Conservation (phyloP, 495 filamentous ascomycete species). For the Aspergillus affinis region DNA sequence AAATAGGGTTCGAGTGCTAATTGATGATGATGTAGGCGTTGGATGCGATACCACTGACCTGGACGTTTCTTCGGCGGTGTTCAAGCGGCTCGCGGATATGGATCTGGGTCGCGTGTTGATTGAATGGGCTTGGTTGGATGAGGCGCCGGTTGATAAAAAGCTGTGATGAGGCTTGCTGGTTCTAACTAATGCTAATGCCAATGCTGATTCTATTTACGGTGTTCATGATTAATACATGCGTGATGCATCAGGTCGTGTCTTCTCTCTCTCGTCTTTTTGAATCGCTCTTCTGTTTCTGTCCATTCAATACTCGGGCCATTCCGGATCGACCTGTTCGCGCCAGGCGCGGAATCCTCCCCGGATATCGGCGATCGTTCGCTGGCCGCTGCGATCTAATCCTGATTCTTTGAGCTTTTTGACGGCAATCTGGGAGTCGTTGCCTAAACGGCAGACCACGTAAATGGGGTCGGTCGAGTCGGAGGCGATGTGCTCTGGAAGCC, state of each 20-base stretch:
- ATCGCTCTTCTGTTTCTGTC: neutral
- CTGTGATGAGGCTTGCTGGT: constrained; percentile 8
- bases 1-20: too few relatives aligned
- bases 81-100: constrained; percentile 56
- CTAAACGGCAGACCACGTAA: constrained; percentile 80
- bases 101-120: constrained; percentile 58
- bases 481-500: constrained; percentile 40
- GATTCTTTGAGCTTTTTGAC: constrained; percentile 68
- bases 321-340: constrained; percentile 71
- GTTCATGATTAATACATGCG: neutral
- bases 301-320: constrained; percentile 62
- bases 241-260: neutral
- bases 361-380: constrained; percentile 71
- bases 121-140: constrained; percentile 66
- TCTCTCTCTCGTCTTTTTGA: neutral
- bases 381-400: constrained; percentile 55
- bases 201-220: constrained; percentile 3
- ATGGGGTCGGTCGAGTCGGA: constrained; percentile 44
- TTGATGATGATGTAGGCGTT: constrained; percentile 21
- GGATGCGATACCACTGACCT: constrained; percentile 65
- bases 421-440: constrained; percentile 86
- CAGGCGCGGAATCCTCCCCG: constrained; percentile 81
- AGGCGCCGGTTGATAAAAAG: constrained; percentile 20
- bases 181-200: neutral
- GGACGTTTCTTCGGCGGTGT: constrained; percentile 62